phyloP scores from a whole-genome alignment of 169 alveolate genomes.

The Plasmodium vivax region DNA sequence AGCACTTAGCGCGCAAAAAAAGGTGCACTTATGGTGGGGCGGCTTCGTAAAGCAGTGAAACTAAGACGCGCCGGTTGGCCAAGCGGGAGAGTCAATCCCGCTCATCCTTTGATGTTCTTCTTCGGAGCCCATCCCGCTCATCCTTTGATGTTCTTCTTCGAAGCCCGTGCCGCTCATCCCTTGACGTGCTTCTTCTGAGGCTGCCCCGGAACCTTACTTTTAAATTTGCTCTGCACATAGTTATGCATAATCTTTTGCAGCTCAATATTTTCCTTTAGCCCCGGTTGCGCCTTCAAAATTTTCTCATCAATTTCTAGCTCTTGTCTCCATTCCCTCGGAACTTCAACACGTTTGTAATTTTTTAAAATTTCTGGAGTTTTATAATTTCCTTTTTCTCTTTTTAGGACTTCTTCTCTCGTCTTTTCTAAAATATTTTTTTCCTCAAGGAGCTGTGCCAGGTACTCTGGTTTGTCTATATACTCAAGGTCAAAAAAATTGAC shows the following conservation, averaged over 20 bases:
- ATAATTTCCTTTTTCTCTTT: slow-evolving; percentile 70
- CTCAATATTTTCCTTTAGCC: slow-evolving; percentile 74
- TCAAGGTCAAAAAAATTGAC: slow-evolving; percentile 83
- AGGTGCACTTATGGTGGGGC: neutral
- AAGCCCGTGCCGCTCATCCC: neutral
- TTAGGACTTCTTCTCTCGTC: slow-evolving; percentile 70
- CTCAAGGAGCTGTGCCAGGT: slow-evolving; percentile 51
- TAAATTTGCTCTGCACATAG: slow-evolving; percentile 57
- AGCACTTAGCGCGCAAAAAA: neutral
- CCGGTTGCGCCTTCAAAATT: slow-evolving; percentile 71
- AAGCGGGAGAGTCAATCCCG: too few species aligned
- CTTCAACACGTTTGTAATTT: slow-evolving; percentile 75
- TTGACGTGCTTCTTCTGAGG: slow-evolving; percentile 29
- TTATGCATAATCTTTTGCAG: slow-evolving; percentile 70
- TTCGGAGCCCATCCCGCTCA: neutral
- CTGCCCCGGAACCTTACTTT: slow-evolving; percentile 20
- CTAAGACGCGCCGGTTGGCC: neutral
- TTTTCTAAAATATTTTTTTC: slow-evolving; percentile 69
- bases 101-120: neutral
- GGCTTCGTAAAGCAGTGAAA: neutral
- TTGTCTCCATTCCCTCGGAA: slow-evolving; percentile 74
- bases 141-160: slow-evolving; percentile 38
- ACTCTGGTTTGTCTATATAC: slow-evolving; percentile 80
- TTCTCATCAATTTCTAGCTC: slow-evolving; percentile 73
- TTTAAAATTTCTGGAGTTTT: slow-evolving; percentile 54